A percentile compares a stretch with the other conserved stretches of the same genome.
These are phyloP conservation scores for Caloboletus inedulis DNA, from an alignment of 1,284 basidiomycete species.

Conservation along the genomic window DNA sequence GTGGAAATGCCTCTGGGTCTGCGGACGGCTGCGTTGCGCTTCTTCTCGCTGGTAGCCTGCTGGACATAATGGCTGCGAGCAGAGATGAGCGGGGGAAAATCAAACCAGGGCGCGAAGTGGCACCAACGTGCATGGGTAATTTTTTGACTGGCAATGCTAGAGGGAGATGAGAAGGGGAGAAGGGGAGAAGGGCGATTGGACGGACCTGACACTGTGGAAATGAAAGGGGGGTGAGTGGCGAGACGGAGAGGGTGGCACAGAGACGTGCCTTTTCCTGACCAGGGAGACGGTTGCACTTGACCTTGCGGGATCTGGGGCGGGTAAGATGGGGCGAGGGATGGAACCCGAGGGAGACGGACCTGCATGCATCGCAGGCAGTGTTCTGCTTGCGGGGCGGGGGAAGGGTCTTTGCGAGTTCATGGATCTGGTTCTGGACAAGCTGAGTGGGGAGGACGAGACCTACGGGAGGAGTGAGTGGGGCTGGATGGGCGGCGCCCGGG, in stretches of 20 bases:
- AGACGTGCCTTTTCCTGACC: constrained; percentile 70
- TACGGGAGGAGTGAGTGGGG: constrained; percentile 28
- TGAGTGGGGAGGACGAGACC: constrained; percentile 59
- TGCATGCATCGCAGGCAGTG: constrained; percentile 87
- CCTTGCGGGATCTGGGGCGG: constrained; percentile 64
- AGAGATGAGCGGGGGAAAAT: constrained; percentile 24
- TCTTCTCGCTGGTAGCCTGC: constrained; percentile 79
- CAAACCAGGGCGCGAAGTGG: constrained; percentile 14
- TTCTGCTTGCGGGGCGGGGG: constrained; percentile 84
- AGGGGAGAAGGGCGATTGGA: constrained; percentile 14
- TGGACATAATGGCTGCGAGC: constrained; percentile 66
- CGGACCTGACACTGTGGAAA: constrained; percentile 60
- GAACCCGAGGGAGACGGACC: constrained; percentile 38
- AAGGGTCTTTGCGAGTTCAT: constrained; percentile 70
- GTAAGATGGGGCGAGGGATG: constrained; percentile 18
- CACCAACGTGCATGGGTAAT: constrained; percentile 78
- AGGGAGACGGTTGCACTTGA: constrained; percentile 75
- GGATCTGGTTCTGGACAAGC: constrained; percentile 70
- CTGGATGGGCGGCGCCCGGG: background rate
- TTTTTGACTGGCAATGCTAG: constrained; percentile 77
- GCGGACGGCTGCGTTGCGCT: constrained; percentile 56
- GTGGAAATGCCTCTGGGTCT: constrained; percentile 58
- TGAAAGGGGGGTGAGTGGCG: constrained; percentile 18
- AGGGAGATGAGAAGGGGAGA: constrained; percentile 10
- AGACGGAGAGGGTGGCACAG: background rate